Evolutionary conservation across 345 rosid species (phyloP).

Genomic region (Salix dunnii): DNA sequence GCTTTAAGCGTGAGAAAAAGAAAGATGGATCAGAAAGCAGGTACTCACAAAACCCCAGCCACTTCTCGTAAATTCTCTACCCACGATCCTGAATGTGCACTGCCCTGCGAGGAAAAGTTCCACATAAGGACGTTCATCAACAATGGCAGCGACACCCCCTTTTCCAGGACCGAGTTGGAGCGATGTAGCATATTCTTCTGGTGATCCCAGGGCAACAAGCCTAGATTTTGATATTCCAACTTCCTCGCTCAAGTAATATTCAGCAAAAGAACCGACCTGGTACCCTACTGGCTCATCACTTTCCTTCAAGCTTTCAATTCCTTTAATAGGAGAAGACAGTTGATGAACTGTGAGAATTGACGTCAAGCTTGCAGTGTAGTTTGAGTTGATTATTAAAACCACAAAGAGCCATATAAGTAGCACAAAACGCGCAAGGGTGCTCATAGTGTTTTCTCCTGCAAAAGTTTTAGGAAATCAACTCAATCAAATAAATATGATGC

Average conservation of each 20-base stretch:
- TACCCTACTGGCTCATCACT: conserved; percentile 68
- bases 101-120: conserved; percentile 74
- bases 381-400: conserved; percentile 85
- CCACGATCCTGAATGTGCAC: conserved; percentile 69
- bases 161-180: conserved; percentile 62
- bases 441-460: conserved; percentile 80
- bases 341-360: conserved; percentile 92
- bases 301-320: conserved; percentile 63
- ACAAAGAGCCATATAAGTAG: conserved; percentile 89
- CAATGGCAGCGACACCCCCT: conserved; percentile 90
- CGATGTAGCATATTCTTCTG: conserved; percentile 71
- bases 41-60: conserved; percentile 94
- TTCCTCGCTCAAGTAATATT: conserved; percentile 63
- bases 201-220: conserved; percentile 72
- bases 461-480: conserved; percentile 21
- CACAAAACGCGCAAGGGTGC: conserved; percentile 81
- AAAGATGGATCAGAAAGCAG: conserved; percentile 1
- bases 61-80: conserved; percentile 84
- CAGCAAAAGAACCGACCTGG: conserved; percentile 90
- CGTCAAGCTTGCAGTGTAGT: conserved; percentile 95
- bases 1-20: neutral
- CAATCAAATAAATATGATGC: conserved; percentile 21
- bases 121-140: conserved; percentile 76
- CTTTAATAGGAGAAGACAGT: conserved; percentile 73
- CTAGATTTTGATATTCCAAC: conserved; percentile 68